Conservation (phyloP, 2,329 filamentous ascomycete species). For the Sporothrix globosa region DNA sequence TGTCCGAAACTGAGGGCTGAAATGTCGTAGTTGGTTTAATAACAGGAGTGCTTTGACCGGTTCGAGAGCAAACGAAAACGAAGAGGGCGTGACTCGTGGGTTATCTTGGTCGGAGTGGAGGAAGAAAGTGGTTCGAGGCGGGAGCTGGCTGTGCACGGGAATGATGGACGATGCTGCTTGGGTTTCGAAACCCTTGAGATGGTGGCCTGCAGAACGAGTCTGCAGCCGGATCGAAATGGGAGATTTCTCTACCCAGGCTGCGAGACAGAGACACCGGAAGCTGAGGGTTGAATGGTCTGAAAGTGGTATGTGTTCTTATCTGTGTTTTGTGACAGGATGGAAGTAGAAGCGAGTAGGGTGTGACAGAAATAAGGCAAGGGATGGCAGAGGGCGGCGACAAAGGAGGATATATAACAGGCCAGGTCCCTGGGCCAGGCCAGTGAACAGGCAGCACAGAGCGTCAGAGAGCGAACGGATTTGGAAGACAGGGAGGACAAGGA, state of each 20-base stretch:
- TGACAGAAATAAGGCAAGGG: constrained; percentile 15
- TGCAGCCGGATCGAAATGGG: constrained; percentile 22
- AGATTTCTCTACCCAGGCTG: background rate
- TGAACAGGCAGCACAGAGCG: constrained; percentile 11
- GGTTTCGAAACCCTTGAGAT: background rate
- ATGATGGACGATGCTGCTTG: background rate
- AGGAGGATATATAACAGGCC: constrained; percentile 15
- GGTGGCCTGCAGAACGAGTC: constrained; percentile 31
- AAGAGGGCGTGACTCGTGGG: constrained; percentile 6
- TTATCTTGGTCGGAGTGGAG: background rate
- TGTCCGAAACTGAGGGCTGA: background rate
- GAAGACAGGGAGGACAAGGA: constrained; percentile 13
- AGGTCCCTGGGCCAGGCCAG: constrained; percentile 4
- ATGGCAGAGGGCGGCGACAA: constrained; percentile 5
- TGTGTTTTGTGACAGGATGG: constrained; percentile 24
- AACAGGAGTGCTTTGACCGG: background rate
- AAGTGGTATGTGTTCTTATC: constrained; percentile 17
- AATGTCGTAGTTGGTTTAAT: constrained; percentile 1
- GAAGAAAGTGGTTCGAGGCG: constrained; percentile 18
- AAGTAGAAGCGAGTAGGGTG: background rate
- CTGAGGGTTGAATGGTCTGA: constrained; percentile 5
- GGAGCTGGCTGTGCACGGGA: background rate
- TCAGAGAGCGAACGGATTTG: background rate
- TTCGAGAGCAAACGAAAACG: constrained; percentile 21
- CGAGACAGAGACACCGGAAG: constrained; percentile 12